These are phyloP conservation scores for Alternaria burnsii DNA, from an alignment of 2,329 filamentous ascomycete species.

Conservation along the genomic window DNA sequence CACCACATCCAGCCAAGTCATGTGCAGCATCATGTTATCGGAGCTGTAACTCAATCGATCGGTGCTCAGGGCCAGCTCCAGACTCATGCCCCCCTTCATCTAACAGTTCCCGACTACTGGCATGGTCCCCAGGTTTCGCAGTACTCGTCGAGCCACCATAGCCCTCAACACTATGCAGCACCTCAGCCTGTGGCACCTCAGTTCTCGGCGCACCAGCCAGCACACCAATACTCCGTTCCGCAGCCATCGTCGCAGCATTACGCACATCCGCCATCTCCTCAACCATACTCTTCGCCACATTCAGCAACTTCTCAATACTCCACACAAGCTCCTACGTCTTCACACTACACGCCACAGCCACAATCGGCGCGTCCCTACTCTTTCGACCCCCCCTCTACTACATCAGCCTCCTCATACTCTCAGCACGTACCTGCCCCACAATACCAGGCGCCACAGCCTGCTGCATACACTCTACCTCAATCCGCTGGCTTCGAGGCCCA, in stretches of 20 bases:
- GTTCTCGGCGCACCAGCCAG: slow-evolving; percentile 29
- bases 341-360: slow-evolving; percentile 32
- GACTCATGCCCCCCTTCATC: slow-evolving; percentile 37
- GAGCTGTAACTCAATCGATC: slow-evolving; percentile 31
- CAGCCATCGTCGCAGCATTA: slow-evolving; percentile 34
- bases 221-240: slow-evolving; percentile 36
- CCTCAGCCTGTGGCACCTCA: slow-evolving; percentile 29
- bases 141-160: slow-evolving; percentile 37
- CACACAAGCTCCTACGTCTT: slow-evolving; percentile 24
- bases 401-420: slow-evolving; percentile 30
- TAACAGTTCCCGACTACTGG: slow-evolving; percentile 47
- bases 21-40: slow-evolving; percentile 38
- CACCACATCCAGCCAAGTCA: slow-evolving; percentile 42
- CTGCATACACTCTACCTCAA: slow-evolving; percentile 39
- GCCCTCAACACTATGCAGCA: slow-evolving; percentile 37
- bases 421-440: slow-evolving; percentile 35
- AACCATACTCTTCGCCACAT: slow-evolving; percentile 36
- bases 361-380: slow-evolving; percentile 33
- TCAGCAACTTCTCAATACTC: slow-evolving; percentile 31
- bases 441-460: slow-evolving; percentile 31
- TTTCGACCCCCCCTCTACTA: slow-evolving; percentile 26
- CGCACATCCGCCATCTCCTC: slow-evolving; percentile 36
- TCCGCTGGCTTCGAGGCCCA: slow-evolving; percentile 35
- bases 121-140: slow-evolving; percentile 35
- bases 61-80: slow-evolving; percentile 36